Evolutionary conservation across 2,329 filamentous ascomycete genomes (phyloP).

Genomic region (Fusarium verticillioides): DNA sequence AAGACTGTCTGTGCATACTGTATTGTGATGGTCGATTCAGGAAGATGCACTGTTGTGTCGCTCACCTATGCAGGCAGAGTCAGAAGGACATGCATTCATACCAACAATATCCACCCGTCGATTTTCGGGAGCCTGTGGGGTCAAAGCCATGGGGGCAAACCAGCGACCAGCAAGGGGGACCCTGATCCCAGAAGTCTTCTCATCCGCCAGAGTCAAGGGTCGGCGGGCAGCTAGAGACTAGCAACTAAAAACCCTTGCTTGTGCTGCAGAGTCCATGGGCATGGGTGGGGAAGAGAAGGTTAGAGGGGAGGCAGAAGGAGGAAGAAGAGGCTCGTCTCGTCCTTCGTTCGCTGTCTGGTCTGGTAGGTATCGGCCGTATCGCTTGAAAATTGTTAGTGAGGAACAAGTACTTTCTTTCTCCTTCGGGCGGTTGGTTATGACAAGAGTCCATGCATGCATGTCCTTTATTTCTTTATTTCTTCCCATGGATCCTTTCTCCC

Average conservation of each 20-base stretch:
- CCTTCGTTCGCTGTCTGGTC: slow-evolving; percentile 1
- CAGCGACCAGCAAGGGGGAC: slow-evolving; percentile 26
- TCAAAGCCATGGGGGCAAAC: slow-evolving; percentile 32
- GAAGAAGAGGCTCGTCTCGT: slow-evolving; percentile 26
- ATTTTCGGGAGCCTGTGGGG: slow-evolving; percentile 40
- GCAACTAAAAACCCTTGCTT: slow-evolving; percentile 29
- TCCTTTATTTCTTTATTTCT: not conserved
- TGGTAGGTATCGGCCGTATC: not conserved
- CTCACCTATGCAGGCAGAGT: slow-evolving; percentile 16
- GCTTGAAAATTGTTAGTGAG: slow-evolving; percentile 45
- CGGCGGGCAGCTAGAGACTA: slow-evolving; percentile 19
- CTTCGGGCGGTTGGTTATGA: slow-evolving; percentile 31
- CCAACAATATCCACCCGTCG: slow-evolving; percentile 26
- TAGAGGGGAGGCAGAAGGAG: slow-evolving; percentile 12
- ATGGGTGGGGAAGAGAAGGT: slow-evolving; percentile 14
- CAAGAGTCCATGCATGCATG: slow-evolving; percentile 22
- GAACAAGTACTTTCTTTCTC: slow-evolving; percentile 31
- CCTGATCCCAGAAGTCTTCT: slow-evolving; percentile 32
- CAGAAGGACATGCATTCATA: slow-evolving; percentile 36
- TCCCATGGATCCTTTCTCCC: not conserved
- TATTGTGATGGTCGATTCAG: not conserved
- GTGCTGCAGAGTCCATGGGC: slow-evolving; percentile 12
- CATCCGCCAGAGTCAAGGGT: slow-evolving; percentile 33
- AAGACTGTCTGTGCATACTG: not conserved
- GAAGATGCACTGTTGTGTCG: not conserved